phyloP scores from a whole-genome alignment of 192 early-diverging fungal genomes.

The Geranomyces michiganensis region DNA sequence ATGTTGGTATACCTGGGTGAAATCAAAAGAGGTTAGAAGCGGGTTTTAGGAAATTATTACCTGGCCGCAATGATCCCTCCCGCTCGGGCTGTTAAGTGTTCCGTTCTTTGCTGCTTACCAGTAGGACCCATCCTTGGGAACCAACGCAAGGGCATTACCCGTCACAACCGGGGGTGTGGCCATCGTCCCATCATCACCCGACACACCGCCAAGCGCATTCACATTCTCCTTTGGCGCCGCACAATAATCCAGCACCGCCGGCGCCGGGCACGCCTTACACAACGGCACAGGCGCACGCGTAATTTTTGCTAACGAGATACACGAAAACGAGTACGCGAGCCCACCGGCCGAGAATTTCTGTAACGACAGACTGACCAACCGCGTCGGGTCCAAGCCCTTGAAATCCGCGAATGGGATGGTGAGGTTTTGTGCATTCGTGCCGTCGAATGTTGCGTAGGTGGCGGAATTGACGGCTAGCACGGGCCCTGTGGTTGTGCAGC shows the following conservation, averaged over 20 bases:
- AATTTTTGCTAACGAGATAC: not conserved
- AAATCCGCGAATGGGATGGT: slow-evolving; percentile 12
- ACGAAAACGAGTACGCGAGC: not conserved
- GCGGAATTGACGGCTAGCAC: not conserved
- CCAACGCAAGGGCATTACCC: not conserved
- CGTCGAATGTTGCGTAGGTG: not conserved
- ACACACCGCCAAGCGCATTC: slow-evolving; percentile 1
- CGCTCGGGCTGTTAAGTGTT: no score
- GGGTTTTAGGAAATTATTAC: no score
- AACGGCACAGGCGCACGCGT: not conserved
- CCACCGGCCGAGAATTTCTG: not conserved
- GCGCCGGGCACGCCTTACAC: not conserved
- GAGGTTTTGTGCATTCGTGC: not conserved
- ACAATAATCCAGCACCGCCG: slow-evolving; percentile 8
- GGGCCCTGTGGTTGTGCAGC: not conserved
- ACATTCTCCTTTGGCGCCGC: not conserved
- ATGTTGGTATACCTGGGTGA: not conserved
- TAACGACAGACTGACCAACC: not conserved
- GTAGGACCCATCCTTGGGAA: not conserved
- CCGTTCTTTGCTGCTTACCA: not conserved
- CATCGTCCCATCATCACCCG: slow-evolving; percentile 6
- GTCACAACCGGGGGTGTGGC: not conserved
- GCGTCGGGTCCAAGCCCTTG: not conserved
- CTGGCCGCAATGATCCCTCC: no score
- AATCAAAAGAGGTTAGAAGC: not conserved